Evolutionary conservation across 2,329 filamentous ascomycete genomes (phyloP).

Genomic region (Beauveria sp.): DNA sequence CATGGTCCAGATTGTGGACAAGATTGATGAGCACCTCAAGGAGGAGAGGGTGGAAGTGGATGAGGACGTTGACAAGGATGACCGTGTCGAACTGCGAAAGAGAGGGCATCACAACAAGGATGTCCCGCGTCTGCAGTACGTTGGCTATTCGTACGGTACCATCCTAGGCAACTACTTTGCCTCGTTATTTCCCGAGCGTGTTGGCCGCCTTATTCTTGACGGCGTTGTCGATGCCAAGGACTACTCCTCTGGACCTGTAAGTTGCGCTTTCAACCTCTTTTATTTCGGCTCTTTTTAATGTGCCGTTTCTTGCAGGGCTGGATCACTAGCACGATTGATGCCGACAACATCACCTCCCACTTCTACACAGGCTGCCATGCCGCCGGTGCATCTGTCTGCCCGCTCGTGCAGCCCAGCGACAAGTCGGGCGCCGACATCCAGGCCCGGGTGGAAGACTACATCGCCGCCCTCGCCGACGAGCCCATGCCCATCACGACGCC

Average conservation of each 20-base stretch:
- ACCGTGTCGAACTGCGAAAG: not conserved
- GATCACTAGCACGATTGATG: slow-evolving; percentile 24
- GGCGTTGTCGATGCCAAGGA: slow-evolving; percentile 22
- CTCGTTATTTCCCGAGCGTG: slow-evolving; percentile 15
- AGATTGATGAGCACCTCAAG: slow-evolving; percentile 19
- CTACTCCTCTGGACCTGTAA: slow-evolving; percentile 17
- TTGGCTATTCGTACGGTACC: slow-evolving; percentile 33
- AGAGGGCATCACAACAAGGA: not conserved
- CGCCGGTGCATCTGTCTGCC: slow-evolving; percentile 16
- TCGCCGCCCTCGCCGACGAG: slow-evolving; percentile 15
- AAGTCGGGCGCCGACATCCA: slow-evolving; percentile 18
- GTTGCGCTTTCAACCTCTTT: not conserved
- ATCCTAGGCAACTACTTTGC: slow-evolving; percentile 15
- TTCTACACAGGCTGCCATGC: slow-evolving; percentile 24
- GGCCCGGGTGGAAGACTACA: slow-evolving; percentile 20
- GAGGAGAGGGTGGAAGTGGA: not conserved
- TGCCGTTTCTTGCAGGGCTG: slow-evolving; percentile 18
- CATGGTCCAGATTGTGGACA: slow-evolving; percentile 27
- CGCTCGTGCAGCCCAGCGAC: slow-evolving; percentile 19
- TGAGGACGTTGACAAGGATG: not conserved
- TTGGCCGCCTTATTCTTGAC: slow-evolving; percentile 28
- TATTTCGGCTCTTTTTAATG: not conserved
- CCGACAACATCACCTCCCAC: slow-evolving; percentile 20
- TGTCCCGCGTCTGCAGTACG: slow-evolving; percentile 28
- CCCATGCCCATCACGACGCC: slow-evolving; percentile 18